Percentiles rank a stretch among this genome's conserved stretches.
These are phyloP conservation scores for Tetracentron sinense DNA, from an alignment of 164 flowering plant genomes.

Conservation along the genomic window DNA sequence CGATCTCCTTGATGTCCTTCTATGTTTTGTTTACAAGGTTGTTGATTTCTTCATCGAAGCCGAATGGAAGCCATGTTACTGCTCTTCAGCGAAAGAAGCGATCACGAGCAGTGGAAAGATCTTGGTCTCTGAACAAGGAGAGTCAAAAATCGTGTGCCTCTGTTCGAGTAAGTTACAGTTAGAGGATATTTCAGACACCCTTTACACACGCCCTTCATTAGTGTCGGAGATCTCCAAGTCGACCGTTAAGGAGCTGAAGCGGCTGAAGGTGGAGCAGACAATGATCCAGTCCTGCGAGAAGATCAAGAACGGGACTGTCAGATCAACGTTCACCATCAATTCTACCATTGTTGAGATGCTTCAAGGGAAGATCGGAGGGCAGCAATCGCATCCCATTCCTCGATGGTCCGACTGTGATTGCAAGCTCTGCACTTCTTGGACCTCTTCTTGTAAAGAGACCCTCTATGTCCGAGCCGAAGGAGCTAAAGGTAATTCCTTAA, in stretches of 20 bases:
- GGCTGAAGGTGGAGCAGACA: slow-evolving; percentile 28
- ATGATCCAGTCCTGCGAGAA: slow-evolving; percentile 13
- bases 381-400: slow-evolving; percentile 29
- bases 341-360: slow-evolving; percentile 66
- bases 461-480: slow-evolving; percentile 43
- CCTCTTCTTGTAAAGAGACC: slow-evolving; percentile 32
- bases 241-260: slow-evolving; percentile 41
- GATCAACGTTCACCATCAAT: slow-evolving; percentile 55
- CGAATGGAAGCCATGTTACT: slow-evolving; percentile 89
- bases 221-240: slow-evolving; percentile 58
- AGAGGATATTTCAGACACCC: slow-evolving; percentile 90
- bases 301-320: slow-evolving; percentile 20
- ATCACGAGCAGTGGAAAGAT: slow-evolving; percentile 62
- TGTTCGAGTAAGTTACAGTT: slow-evolving; percentile 54
- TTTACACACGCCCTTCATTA: slow-evolving; percentile 61
- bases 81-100: slow-evolving; percentile 64
- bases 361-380: slow-evolving; percentile 43
- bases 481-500: slow-evolving; percentile 31
- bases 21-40: slow-evolving; percentile 57
- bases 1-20: slow-evolving; percentile 64
- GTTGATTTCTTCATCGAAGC: slow-evolving; percentile 69
- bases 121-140: slow-evolving; percentile 73
- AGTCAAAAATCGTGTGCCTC: slow-evolving; percentile 61
- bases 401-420: slow-evolving; percentile 80
- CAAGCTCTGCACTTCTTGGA: slow-evolving; percentile 50